These are phyloP conservation scores for Tympanopsis confertula DNA, from an alignment of 2,329 filamentous ascomycete genomes.

Conservation along the genomic window DNA sequence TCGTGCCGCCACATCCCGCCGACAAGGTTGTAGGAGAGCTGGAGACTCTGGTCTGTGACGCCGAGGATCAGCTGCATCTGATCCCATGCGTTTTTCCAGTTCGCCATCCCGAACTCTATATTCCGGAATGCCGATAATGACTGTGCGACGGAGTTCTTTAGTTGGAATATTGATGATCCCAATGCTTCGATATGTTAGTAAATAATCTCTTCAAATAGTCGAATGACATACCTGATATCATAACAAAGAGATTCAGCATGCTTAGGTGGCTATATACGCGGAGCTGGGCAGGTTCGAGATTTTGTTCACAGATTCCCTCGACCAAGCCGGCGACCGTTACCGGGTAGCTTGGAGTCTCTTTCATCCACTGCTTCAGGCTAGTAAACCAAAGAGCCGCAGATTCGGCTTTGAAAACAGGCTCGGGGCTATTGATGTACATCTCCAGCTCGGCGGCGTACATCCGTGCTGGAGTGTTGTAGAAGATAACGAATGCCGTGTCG, in stretches of 20 bases:
- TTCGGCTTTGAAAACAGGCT: constrained; percentile 22
- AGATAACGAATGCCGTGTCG: constrained; percentile 25
- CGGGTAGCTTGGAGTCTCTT: constrained; percentile 10
- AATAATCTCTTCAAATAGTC: not conserved
- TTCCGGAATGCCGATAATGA: constrained; percentile 13
- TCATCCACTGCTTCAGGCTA: constrained; percentile 13
- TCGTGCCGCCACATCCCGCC: constrained; percentile 19
- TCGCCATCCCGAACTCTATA: constrained; percentile 15
- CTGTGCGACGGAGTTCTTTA: constrained; percentile 17
- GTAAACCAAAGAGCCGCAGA: constrained; percentile 17
- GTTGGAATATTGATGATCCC: constrained; percentile 20
- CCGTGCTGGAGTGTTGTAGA: constrained; percentile 25
- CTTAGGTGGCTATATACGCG: constrained; percentile 9
- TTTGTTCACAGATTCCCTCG: constrained; percentile 11
- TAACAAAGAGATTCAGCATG: constrained; percentile 13
- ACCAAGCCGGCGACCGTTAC: constrained; percentile 11
- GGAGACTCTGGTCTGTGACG: constrained; percentile 3
- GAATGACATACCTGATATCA: constrained; percentile 6
- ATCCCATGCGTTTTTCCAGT: constrained; percentile 14
- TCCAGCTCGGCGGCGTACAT: constrained; percentile 25
- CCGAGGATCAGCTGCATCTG: constrained; percentile 6
- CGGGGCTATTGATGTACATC: constrained; percentile 19
- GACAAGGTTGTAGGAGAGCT: constrained; percentile 8
- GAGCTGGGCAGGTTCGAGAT: constrained; percentile 7
- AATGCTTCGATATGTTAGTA: constrained; percentile 7